Evolutionary conservation across 2,329 filamentous ascomycete species (phyloP).

Genomic region (Xylaria sp.): DNA sequence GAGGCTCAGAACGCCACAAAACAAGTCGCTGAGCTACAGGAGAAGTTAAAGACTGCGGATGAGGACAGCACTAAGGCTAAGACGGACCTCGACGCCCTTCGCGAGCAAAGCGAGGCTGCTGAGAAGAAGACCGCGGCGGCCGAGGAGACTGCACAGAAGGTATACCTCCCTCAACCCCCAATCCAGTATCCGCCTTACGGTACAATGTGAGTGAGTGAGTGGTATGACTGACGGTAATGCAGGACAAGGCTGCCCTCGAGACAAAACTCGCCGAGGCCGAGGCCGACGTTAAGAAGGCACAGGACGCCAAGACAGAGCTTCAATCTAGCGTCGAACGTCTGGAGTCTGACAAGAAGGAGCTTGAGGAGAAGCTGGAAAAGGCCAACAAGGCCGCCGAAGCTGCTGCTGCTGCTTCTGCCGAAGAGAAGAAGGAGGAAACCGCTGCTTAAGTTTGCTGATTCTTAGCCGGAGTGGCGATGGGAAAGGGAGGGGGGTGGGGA

Average conservation of each 20-base stretch:
- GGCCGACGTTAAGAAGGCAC: slow-evolving; percentile 37
- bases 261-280: slow-evolving; percentile 42
- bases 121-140: slow-evolving; percentile 52
- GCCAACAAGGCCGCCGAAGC: background rate
- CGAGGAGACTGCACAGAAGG: slow-evolving; percentile 47
- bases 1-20: slow-evolving; percentile 21
- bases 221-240: slow-evolving; percentile 16
- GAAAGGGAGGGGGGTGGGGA: background rate
- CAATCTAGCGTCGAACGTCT: slow-evolving; percentile 38
- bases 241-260: slow-evolving; percentile 46
- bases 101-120: slow-evolving; percentile 49
- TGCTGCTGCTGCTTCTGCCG: slow-evolving; percentile 2
- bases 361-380: slow-evolving; percentile 40
- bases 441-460: slow-evolving; percentile 30
- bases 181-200: background rate
- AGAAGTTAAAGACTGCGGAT: slow-evolving; percentile 42
- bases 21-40: slow-evolving; percentile 20
- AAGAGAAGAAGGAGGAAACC: slow-evolving; percentile 36
- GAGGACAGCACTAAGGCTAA: slow-evolving; percentile 45
- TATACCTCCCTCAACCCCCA: slow-evolving; percentile 45
- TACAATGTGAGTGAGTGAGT: background rate
- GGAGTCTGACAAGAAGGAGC: slow-evolving; percentile 43
- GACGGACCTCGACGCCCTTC: slow-evolving; percentile 48
- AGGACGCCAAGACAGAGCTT: slow-evolving; percentile 40
- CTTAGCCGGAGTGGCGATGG: background rate